Conservation (phyloP, 768 basidiomycete species). For the Pholiota conissans region DNA sequence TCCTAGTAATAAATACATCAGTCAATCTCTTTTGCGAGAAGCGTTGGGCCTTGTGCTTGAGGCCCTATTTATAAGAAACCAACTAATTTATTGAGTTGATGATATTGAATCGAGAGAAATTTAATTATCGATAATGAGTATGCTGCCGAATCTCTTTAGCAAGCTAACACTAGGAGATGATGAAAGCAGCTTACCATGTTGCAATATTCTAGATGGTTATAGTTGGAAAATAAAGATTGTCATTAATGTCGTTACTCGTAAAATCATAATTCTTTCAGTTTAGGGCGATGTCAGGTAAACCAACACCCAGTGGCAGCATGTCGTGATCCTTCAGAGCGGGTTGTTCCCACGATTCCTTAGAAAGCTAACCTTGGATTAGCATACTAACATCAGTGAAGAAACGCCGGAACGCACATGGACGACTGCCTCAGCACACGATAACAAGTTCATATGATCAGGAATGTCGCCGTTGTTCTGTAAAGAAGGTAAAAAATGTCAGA, state of each 20-base stretch:
- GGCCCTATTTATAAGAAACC: neutral
- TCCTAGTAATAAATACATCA: neutral
- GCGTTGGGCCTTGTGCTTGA: neutral
- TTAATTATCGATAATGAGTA: neutral
- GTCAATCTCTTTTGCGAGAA: neutral
- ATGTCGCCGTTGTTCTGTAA: slow-evolving; percentile 50
- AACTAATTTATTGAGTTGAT: too few species aligned
- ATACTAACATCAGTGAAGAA: slow-evolving; percentile 2
- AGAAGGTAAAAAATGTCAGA: neutral
- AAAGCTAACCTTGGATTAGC: slow-evolving; percentile 42
- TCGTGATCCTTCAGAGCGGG: slow-evolving; percentile 43
- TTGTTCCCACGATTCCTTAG: slow-evolving; percentile 51
- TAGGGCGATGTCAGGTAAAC: slow-evolving; percentile 20
- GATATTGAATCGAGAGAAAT: neutral
- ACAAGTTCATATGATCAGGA: slow-evolving; percentile 79
- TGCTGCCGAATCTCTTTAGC: neutral
- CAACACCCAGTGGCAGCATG: slow-evolving; percentile 61
- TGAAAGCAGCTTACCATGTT: neutral
- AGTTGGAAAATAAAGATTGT: neutral
- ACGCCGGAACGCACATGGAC: slow-evolving; percentile 50
- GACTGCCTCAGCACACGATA: slow-evolving; percentile 55
- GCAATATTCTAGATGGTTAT: neutral
- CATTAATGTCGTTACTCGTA: neutral
- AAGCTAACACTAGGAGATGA: neutral
- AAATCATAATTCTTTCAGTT: neutral